A percentile compares a stretch with the other conserved stretches of the same genome.
These are phyloP conservation scores for Russula vinacea DNA, from an alignment of 768 basidiomycete species.

Conservation along the genomic window DNA sequence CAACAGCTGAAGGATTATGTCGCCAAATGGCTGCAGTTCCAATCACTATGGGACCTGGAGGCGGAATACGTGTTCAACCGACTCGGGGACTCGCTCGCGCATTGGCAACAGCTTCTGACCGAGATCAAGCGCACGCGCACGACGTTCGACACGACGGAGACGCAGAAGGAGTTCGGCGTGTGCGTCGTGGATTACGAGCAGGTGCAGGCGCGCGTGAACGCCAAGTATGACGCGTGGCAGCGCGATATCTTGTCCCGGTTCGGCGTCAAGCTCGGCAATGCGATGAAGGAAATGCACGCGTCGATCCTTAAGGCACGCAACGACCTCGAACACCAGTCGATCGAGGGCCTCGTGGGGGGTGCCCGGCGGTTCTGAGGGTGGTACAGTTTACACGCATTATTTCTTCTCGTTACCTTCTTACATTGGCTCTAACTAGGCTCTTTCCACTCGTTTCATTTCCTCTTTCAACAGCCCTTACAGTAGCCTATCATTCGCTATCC, in stretches of 20 bases:
- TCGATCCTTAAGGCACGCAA: constrained; percentile 89
- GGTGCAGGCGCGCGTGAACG: constrained; percentile 95
- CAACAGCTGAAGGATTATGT: constrained; percentile 88
- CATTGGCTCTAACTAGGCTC: not conserved
- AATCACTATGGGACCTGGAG: constrained; percentile 97
- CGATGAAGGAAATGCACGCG: constrained; percentile 98
- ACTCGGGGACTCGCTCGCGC: constrained; percentile 86
- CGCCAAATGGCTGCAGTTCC: constrained; percentile 98
- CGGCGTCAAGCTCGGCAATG: constrained; percentile 86
- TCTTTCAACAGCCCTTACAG: not conserved
- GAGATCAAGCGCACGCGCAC: constrained; percentile 97
- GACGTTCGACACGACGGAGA: constrained; percentile 96
- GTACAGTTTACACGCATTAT: not conserved
- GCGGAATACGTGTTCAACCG: constrained; percentile 95
- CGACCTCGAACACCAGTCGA: constrained; percentile 93
- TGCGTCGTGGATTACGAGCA: constrained; percentile 97
- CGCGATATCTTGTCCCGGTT: constrained; percentile 89
- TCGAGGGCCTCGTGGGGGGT: constrained; percentile 75
- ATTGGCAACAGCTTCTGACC: constrained; percentile 94
- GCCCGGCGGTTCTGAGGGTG: constrained; percentile 48
- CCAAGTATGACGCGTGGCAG: constrained; percentile 99
- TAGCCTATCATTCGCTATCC: constrained; percentile 12
- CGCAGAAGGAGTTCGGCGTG: constrained; percentile 86
- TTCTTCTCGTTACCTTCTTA: not conserved
- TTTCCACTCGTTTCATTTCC: not conserved